Evolutionary conservation across 176 grass and related monocot species (phyloP), one percentile per base, ranked within the genome.

Genomic region (Oryza nivara): DNA sequence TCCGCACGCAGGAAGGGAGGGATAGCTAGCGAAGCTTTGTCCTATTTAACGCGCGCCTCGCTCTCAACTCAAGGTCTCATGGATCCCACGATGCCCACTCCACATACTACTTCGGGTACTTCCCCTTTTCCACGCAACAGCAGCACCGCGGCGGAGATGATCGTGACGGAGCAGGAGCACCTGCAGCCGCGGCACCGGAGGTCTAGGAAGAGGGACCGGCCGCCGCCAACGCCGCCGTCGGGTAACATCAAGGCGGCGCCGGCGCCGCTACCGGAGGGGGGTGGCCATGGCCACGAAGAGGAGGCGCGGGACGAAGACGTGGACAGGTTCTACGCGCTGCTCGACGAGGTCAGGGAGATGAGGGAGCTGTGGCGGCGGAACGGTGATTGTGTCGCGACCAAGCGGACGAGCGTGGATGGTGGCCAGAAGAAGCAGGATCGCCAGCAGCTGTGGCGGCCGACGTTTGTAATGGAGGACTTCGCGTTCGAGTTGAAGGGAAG

Each of bases 381-480:
- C 43, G 72, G 72, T 0, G 47, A 23, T 25, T 14, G 15, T 22
- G 11, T 10, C 10, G 26, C 25, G 25, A 19, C 7, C 25, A 48
- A 52, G 26, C 28, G 15, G 72, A 52, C 25, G 72, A 6, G 72
- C 23, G 15, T 32, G 23, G 72, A 51, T 30, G 14, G 17, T 52
- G 15, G 20, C 9, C 19, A 4, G 47, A 49, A 49, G 47, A 15
- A 17, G 40, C 69, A 45, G 8, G 19, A 23, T 16, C 69, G 30
- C 25, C 32, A 40, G 67, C 67, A 69, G 67, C 45, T 52, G 45
- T 74, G 72, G 72, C 7, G 72, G 46, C 72, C 72, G 25, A 30
- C 46, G 14, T 74, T 74, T 8, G 46, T 74, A 22, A 52, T 34
- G 72, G 72, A 74, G 72, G 72, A 74, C 8, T 74, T 54, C 26